Conservation (phyloP, 1,139 yeast species). For the Lodderomyces theae region DNA sequence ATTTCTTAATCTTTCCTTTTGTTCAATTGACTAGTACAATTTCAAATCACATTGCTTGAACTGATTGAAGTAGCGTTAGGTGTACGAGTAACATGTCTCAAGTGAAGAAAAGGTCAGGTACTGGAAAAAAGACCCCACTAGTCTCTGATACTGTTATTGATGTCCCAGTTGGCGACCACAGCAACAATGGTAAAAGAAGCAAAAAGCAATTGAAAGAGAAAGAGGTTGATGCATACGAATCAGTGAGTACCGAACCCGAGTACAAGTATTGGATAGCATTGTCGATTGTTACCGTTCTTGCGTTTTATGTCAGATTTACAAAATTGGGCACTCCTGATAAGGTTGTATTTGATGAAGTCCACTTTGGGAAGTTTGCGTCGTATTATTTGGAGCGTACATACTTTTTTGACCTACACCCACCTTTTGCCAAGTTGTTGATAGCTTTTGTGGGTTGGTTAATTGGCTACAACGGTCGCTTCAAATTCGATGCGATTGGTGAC, state of each 20-base stretch:
- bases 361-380: slow-evolving; percentile 94
- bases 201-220: neutral
- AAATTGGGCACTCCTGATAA: slow-evolving; percentile 70
- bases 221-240: neutral
- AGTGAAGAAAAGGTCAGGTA: slow-evolving; percentile 26
- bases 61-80: neutral
- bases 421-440: slow-evolving; percentile 89
- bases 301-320: slow-evolving; percentile 70
- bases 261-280: slow-evolving; percentile 43
- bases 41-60: neutral
- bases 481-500: slow-evolving; percentile 89
- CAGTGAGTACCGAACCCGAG: slow-evolving; percentile 24
- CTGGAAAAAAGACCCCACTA: slow-evolving; percentile 14
- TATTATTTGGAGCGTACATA: slow-evolving; percentile 79
- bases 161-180: slow-evolving; percentile 6
- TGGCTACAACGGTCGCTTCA: slow-evolving; percentile 87
- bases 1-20: no score
- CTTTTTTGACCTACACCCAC: slow-evolving; percentile 97
- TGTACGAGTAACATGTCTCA: slow-evolving; percentile 11
- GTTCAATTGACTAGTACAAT: no score
- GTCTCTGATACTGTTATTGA: slow-evolving; percentile 6
- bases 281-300: slow-evolving; percentile 55
- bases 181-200: neutral
- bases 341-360: slow-evolving; percentile 98
- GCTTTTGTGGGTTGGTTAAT: slow-evolving; percentile 87